phyloP scores from a whole-genome alignment of 73 alveolate species.

The Paramecium biaurelia region DNA sequence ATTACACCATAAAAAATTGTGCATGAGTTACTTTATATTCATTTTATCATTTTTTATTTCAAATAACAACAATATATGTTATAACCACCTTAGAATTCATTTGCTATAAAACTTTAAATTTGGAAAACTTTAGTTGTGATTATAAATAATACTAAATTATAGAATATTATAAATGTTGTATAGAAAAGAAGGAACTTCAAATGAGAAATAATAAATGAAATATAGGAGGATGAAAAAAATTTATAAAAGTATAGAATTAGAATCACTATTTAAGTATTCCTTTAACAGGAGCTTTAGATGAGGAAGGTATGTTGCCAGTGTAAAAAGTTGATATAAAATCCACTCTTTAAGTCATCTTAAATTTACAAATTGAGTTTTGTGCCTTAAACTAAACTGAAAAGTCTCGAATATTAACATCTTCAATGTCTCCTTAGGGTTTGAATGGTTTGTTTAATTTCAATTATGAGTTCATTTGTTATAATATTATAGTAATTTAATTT shows the following conservation, averaged over 20 bases:
- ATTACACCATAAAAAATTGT: neutral
- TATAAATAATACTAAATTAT: neutral
- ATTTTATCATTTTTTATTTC: neutral
- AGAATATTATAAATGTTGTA: neutral
- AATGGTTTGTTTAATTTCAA: neutral
- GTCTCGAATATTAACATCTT: neutral
- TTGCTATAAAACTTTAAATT: neutral
- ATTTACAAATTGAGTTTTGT: neutral
- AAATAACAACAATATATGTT: neutral
- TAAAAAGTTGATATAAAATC: neutral
- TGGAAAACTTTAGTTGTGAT: neutral
- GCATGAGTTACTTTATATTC: neutral
- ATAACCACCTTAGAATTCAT: neutral
- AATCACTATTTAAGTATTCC: neutral
- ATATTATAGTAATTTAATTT: neutral
- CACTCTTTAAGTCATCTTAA: neutral
- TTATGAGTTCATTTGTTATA: neutral
- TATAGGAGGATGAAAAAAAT: neutral
- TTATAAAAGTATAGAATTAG: neutral
- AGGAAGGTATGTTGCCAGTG: neutral
- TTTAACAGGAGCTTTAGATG: neutral
- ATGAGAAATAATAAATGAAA: neutral
- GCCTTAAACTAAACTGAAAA: neutral
- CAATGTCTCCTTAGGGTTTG: neutral
- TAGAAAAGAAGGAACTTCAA: neutral